Conservation (phyloP, 1,284 basidiomycete species). For the Malassezia sp. region DNA sequence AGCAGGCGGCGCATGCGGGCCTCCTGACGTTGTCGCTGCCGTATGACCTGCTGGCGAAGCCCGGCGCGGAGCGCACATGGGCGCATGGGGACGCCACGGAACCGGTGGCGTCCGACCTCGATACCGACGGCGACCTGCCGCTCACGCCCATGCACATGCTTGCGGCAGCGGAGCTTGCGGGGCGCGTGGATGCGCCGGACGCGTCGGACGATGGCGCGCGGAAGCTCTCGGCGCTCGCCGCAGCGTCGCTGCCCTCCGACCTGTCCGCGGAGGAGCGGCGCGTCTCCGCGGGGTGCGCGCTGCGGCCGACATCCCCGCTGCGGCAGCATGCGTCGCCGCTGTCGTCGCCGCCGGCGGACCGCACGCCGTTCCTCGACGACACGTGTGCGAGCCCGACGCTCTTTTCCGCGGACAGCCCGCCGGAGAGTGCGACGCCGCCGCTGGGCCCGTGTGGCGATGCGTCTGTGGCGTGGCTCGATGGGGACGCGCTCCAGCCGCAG, state of each 20-base stretch:
- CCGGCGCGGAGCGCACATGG: neutral
- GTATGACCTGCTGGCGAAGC: slow-evolving; percentile 6
- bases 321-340: too few species aligned
- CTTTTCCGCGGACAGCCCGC: too few species aligned
- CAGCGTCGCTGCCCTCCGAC: slow-evolving; percentile 8
- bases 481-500: too few species aligned
- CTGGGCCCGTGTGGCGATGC: too few species aligned
- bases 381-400: too few species aligned
- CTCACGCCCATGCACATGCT: slow-evolving; percentile 10
- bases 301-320: too few species aligned
- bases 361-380: too few species aligned
- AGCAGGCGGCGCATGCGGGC: slow-evolving; percentile 26
- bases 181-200: neutral
- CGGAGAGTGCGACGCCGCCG: too few species aligned
- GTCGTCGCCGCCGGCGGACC: too few species aligned
- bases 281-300: too few species aligned
- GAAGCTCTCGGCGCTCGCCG: neutral
- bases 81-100: neutral
- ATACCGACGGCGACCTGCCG: slow-evolving; percentile 13
- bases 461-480: too few species aligned
- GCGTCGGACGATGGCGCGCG: neutral
- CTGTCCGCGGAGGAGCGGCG: neutral
- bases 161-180: neutral
- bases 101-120: neutral
- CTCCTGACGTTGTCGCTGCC: slow-evolving; percentile 30